Evolutionary conservation across 495 filamentous ascomycete genomes (phyloP).

Genomic region (Apiosordaria backusii): DNA sequence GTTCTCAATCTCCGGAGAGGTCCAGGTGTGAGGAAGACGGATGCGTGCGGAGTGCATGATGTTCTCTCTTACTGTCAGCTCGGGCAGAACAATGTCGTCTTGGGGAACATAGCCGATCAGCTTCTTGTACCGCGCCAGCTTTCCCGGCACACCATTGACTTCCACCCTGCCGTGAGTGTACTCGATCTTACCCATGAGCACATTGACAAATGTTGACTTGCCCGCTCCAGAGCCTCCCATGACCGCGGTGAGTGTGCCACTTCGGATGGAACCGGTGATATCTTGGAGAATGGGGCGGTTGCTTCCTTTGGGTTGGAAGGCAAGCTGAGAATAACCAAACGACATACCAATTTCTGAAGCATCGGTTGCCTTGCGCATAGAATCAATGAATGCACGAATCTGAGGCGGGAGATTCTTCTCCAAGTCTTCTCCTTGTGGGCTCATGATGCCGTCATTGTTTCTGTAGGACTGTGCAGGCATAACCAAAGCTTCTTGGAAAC

Average conservation of each 20-base stretch:
- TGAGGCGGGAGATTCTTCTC: constrained; percentile 34
- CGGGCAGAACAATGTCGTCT: constrained; percentile 48
- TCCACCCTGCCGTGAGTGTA: constrained; percentile 43
- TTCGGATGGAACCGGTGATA: constrained; percentile 49
- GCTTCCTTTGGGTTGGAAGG: constrained; percentile 42
- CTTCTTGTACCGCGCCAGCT: constrained; percentile 48
- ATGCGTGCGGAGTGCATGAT: constrained; percentile 53
- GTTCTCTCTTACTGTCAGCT: constrained; percentile 52
- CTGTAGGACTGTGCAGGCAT: constrained; percentile 12
- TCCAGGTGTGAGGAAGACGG: constrained; percentile 43
- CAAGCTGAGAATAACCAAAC: constrained; percentile 47
- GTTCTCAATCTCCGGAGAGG: constrained; percentile 33
- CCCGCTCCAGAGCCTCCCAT: constrained; percentile 52
- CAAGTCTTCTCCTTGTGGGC: constrained; percentile 25
- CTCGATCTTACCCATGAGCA: constrained; percentile 46
- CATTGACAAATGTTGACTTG: constrained; percentile 52
- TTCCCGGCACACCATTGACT: constrained; percentile 48
- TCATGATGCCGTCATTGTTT: constrained; percentile 12
- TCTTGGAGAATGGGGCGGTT: constrained; percentile 45
- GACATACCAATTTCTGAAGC: constrained; percentile 48
- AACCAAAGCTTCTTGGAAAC: constrained; percentile 38
- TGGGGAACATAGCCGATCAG: constrained; percentile 56
- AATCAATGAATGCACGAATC: constrained; percentile 47
- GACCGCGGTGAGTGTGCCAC: constrained; percentile 47
- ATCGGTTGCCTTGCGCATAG: constrained; percentile 47